These are phyloP conservation scores for Leishmania mexicana DNA, from an alignment of 208 protist genomes.

Conservation along the genomic window DNA sequence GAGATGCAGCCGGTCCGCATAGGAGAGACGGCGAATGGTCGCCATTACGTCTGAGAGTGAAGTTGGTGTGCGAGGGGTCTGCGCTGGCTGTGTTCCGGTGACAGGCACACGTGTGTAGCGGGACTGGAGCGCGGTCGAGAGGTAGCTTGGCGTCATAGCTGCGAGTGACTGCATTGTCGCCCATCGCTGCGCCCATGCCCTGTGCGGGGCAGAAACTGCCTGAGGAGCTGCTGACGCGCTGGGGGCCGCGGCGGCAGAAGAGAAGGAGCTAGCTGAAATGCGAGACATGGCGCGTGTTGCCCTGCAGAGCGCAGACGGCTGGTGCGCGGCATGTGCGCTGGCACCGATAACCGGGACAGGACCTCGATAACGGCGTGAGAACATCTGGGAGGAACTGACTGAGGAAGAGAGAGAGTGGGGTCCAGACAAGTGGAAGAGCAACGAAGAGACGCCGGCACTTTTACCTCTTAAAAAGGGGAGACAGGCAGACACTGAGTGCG, in stretches of 20 bases:
- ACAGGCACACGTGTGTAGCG: slow-evolving; percentile 1
- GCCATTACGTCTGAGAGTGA: slow-evolving; percentile 6
- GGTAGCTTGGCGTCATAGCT: slow-evolving; percentile 6
- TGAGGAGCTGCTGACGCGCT: not conserved
- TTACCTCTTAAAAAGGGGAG: not conserved
- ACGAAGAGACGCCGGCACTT: not conserved
- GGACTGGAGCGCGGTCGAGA: slow-evolving; percentile 15
- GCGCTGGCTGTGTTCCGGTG: too few species aligned
- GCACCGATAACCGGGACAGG: not conserved
- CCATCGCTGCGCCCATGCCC: slow-evolving; percentile 14
- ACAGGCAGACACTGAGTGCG: not conserved
- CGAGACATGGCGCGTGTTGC: slow-evolving; percentile 13
- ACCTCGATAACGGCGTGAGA: slow-evolving; percentile 5
- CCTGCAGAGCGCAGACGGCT: not conserved
- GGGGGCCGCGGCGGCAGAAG: not conserved
- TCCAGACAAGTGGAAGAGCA: not conserved
- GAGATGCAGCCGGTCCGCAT: not conserved
- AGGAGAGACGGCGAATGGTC: not conserved
- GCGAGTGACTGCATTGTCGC: slow-evolving; percentile 1
- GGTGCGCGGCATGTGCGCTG: not conserved
- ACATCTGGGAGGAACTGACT: slow-evolving; percentile 2
- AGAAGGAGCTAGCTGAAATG: not conserved
- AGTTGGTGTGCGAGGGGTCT: not conserved
- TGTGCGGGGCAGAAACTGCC: not conserved
- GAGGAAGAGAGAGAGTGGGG: not conserved